phyloP scores from a whole-genome alignment of 352 stramenopile genomes.

The Pythium rhizo-oryzae region DNA sequence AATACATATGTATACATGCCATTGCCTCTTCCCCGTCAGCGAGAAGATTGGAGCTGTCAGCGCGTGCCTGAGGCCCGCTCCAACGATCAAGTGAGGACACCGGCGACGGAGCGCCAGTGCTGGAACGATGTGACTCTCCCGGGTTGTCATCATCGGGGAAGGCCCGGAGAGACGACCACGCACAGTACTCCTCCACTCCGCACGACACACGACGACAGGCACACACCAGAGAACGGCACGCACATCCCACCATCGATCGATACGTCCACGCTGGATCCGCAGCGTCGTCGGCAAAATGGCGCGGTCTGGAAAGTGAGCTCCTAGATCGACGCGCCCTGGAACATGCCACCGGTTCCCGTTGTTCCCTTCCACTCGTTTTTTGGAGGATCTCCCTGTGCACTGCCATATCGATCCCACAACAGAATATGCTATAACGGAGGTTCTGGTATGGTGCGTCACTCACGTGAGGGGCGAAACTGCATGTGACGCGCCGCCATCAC shows the following conservation, averaged over 20 bases:
- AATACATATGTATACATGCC: conserved; percentile 21
- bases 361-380: conserved; percentile 1
- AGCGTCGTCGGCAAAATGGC: conserved; percentile 3
- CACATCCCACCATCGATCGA: too few relatives aligned
- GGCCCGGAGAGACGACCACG: background rate
- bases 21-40: conserved; percentile 50
- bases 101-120: conserved; percentile 17
- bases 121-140: conserved; percentile 33
- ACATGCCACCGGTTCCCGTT: background rate
- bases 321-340: conserved; percentile 3
- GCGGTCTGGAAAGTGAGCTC: conserved; percentile 8
- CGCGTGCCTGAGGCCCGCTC: conserved; percentile 72
- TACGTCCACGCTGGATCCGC: too few relatives aligned
- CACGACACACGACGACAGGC: background rate
- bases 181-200: too few relatives aligned
- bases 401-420: background rate
- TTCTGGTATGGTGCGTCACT: conserved; percentile 11
- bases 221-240: too few relatives aligned
- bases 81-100: conserved; percentile 31
- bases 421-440: conserved; percentile 14
- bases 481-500: conserved; percentile 30
- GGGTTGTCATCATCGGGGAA: conserved; percentile 29
- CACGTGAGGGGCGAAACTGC: background rate
- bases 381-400: background rate
- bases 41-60: conserved; percentile 83